Base-by-base conservation (phyloP, 768 basidiomycete species). In the Suillus hirtellus region DNA sequence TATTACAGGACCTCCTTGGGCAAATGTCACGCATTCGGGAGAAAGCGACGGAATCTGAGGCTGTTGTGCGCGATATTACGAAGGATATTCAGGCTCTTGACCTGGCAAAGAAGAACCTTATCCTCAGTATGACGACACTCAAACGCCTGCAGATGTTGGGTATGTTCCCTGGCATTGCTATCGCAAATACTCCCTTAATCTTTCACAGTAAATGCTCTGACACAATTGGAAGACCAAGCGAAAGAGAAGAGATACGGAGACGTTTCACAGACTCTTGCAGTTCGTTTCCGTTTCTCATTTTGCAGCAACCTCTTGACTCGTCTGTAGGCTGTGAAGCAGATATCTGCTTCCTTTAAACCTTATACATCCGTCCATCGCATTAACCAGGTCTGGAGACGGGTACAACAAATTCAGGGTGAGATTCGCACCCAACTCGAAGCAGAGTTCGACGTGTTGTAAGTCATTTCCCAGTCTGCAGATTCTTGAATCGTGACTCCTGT, bases 21-120 rank as follows among this genome's bases (percentile, higher is more conserved):
- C 96, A 99, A 78, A 96, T 98, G 87, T 95, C 91, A 43, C 90
- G 91, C 62, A 97, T 99, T 67, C 86, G 95, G 50, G 95, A 98
- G 77, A 98, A 98, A 72, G 95, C 96, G 0, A 92, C 94, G 1
- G 97, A 99, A 73, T 95, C 94, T 3, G 97, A 99, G 70, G 95
- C 95, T 1, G 93, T 99, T 55, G 97, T 99, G 31, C 84, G 91
- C 60, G 88, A 93, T 68, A 97, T 99, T 67, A 99, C 97, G 2
- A 90, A 92, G 67, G 97, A 99, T 75, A 99, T 99, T 55, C 96
- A 98, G 73, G 86, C 90, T 5, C 82, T 99, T 38, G 97, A 99
- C 74, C 78, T 92, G 42, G 95, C 94, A 19, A 98, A 99, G 84
- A 89, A 88, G 78, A 97, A 99, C 71, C 83, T 99, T 58, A 89